Evolutionary conservation across 805 yeast genomes (phyloP), one percentile per base, ranked within the genome.

Genomic region (Schizosaccharomyces osmophilus): DNA sequence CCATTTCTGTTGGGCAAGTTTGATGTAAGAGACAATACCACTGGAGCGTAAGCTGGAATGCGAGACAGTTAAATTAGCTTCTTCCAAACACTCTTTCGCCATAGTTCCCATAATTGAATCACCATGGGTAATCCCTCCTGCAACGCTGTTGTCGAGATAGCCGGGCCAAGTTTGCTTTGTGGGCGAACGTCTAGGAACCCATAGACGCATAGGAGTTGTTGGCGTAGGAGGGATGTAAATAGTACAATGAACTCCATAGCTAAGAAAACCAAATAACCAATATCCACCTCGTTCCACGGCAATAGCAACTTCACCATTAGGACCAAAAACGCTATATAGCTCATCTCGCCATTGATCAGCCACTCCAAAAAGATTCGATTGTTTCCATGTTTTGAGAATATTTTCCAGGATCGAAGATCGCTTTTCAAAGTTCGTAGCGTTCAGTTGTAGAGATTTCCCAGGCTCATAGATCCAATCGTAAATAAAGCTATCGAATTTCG

Each of bases 41-140:
- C 74, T 82, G 1, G 82, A 65, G 2, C 6, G 15, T 17, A 51
- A 29, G 11, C 8, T 51, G 15, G n/a, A 17, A 22, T 22, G 36
- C 15, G 31, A 29, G 36, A 51, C 57, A 0, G 68, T 64, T n/a
- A 90, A 71, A 0, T 95, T 95, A 0, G 95, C 97, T 68, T 93
- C 98, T 67, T 93, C 98, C 63, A 75, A 76, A 67, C 95, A 81
- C 69, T 93, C 98, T 69, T 93, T 93, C 22, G 85, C 65, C 2
- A 83, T 80, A 0, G 97, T 90, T 58, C 87, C 95, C 68, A 75
- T 72, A 2, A 82, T 73, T 0, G 88, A 87, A 65, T 79, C 75
- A 0, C 95, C 95, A 69, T 83, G 77, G 0, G 95, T 96, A 3
- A 93, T 68, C 0, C 98, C 98, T 1, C 98, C 98, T 0, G 95